These are phyloP conservation scores for Arthrobotrys conoides DNA, from an alignment of 2,329 filamentous ascomycete genomes.

Conservation along the genomic window DNA sequence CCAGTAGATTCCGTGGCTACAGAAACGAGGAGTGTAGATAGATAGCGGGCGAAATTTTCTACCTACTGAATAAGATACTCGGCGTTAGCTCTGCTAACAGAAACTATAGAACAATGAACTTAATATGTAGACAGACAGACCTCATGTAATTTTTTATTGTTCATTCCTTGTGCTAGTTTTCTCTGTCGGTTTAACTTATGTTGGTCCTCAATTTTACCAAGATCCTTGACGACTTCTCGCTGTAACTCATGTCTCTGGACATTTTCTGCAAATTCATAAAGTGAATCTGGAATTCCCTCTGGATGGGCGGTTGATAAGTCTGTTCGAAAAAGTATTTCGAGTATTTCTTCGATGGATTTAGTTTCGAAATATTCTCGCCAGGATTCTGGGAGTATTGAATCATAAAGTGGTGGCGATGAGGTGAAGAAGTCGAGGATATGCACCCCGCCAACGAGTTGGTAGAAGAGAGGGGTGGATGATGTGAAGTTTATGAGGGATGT, in stretches of 20 bases:
- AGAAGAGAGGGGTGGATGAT: constrained; percentile 80
- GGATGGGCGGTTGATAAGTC: constrained; percentile 73
- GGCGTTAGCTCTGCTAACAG: background rate
- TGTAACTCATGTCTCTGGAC: constrained; percentile 61
- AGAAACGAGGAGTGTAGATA: constrained; percentile 38
- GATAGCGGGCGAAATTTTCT: constrained; percentile 84
- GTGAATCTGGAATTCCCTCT: constrained; percentile 66
- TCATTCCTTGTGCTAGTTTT: constrained; percentile 90
- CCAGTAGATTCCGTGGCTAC: constrained; percentile 66
- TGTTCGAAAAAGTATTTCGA: constrained; percentile 83
- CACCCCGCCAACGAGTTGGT: constrained; percentile 93
- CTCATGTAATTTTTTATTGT: constrained; percentile 94
- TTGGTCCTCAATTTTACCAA: constrained; percentile 43
- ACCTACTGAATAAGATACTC: constrained; percentile 52
- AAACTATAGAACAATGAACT: background rate
- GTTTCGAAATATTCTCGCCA: constrained; percentile 85
- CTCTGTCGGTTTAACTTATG: constrained; percentile 76
- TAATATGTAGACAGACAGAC: constrained; percentile 70
- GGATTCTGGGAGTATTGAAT: constrained; percentile 79
- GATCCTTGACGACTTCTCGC: constrained; percentile 57
- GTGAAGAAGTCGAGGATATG: constrained; percentile 98
- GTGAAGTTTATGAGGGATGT: constrained; percentile 82
- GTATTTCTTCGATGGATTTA: constrained; percentile 79
- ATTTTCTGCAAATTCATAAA: constrained; percentile 61
- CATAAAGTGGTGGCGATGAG: constrained; percentile 80